Percentiles rank a stretch among this genome's conserved stretches.
Conservation (phyloP, 176 grass and related monocot species). For the Tillandsia fasciculata region DNA sequence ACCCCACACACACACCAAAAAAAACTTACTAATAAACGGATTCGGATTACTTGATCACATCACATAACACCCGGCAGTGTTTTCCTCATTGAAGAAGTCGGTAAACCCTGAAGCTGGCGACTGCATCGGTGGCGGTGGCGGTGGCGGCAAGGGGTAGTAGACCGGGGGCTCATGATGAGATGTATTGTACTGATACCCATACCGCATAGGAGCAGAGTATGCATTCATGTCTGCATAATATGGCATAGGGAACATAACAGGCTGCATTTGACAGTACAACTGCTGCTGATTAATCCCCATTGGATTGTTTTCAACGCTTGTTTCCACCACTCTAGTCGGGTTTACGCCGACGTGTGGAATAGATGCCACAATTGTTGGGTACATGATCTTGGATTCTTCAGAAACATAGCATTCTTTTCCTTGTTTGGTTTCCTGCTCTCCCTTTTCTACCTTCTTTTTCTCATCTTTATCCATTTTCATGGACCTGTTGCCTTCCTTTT, state of each 20-base stretch:
- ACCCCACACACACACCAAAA: too few relatives aligned
- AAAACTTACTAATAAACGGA: too few relatives aligned
- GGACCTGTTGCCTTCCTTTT: not conserved
- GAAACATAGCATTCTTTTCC: not conserved
- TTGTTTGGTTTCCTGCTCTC: conserved; percentile 1
- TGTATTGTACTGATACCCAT: conserved; percentile 29
- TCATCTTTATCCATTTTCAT: too few relatives aligned
- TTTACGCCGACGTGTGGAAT: conserved; percentile 10
- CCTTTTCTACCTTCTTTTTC: conserved; percentile 1
- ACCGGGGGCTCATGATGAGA: too few relatives aligned
- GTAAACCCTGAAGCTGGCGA: conserved; percentile 55
- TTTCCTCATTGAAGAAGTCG: conserved; percentile 69
- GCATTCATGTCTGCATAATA: conserved; percentile 38
- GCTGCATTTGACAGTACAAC: conserved; percentile 41
- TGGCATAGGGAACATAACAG: conserved; percentile 31
- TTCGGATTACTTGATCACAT: conserved; percentile 36
- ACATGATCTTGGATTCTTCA: not conserved
- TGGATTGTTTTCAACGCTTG: not conserved
- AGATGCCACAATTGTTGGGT: not conserved
- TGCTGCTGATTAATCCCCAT: conserved; percentile 12
- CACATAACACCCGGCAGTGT: conserved; percentile 49
- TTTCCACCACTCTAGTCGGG: conserved; percentile 7
- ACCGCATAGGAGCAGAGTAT: conserved; percentile 13
- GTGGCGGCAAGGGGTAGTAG: conserved; percentile 19
- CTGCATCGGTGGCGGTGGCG: conserved; percentile 23